phyloP scores from a whole-genome alignment of 108 stramenopile genomes.

The Mediolabrus comicus region DNA sequence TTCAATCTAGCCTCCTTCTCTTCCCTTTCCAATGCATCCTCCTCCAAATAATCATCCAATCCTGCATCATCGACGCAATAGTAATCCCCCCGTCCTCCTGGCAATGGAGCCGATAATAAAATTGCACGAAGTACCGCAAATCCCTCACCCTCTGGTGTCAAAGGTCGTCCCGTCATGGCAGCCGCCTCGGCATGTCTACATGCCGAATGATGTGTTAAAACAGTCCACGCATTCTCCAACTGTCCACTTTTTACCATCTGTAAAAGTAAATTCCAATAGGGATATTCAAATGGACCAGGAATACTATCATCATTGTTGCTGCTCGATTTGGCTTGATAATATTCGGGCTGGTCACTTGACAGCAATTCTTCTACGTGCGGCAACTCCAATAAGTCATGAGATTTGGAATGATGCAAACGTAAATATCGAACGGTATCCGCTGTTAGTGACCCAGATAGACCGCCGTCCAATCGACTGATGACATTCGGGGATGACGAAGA shows the following conservation, averaged over 20 bases:
- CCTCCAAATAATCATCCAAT: slow-evolving; percentile 27
- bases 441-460: slow-evolving; percentile 59
- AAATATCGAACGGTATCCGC: slow-evolving; percentile 81
- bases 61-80: slow-evolving; percentile 46
- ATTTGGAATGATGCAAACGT: slow-evolving; percentile 51
- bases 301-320: not conserved
- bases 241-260: slow-evolving; percentile 52
- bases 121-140: slow-evolving; percentile 56
- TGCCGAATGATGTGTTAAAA: slow-evolving; percentile 64
- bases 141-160: slow-evolving; percentile 56
- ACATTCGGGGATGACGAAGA: not conserved
- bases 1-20: slow-evolving; percentile 7
- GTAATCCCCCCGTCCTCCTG: slow-evolving; percentile 65
- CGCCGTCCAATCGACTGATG: slow-evolving; percentile 10
- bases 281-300: slow-evolving; percentile 21
- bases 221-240: slow-evolving; percentile 68
- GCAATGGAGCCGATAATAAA: slow-evolving; percentile 69
- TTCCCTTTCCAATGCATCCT: slow-evolving; percentile 15
- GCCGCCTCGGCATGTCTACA: slow-evolving; percentile 44
- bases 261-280: slow-evolving; percentile 60
- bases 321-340: slow-evolving; percentile 20
- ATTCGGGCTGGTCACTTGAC: slow-evolving; percentile 62
- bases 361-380: slow-evolving; percentile 37
- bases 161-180: not conserved
- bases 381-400: slow-evolving; percentile 5